Conservation (phyloP, 805 yeast species). For the Wickerhamomyces strasburgensis region DNA sequence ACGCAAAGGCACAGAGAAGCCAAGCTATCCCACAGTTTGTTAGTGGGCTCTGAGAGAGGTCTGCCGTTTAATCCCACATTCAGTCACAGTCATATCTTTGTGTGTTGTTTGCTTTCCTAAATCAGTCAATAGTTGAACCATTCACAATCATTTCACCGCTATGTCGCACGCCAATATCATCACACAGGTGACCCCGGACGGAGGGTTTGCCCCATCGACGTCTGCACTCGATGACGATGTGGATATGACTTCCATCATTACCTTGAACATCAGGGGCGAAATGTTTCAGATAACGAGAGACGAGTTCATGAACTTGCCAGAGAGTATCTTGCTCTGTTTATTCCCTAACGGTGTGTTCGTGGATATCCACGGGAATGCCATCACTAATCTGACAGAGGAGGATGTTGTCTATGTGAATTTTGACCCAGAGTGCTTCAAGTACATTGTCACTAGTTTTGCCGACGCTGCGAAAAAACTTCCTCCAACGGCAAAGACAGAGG, state of each 20-base stretch:
- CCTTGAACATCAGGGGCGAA: conserved; percentile 71
- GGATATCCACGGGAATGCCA: conserved; percentile 70
- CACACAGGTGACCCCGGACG: conserved; percentile 63
- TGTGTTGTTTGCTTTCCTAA: no score
- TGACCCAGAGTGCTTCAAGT: conserved; percentile 80
- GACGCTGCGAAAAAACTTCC: conserved; percentile 60
- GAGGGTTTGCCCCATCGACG: conserved; percentile 12
- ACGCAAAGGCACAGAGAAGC: no score
- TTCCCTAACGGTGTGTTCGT: conserved; percentile 89
- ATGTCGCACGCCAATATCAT: conserved; percentile 40
- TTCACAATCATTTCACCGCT: not conserved
- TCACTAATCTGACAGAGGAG: conserved; percentile 71
- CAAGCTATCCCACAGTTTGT: no score
- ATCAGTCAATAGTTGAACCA: no score
- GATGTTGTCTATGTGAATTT: conserved; percentile 81
- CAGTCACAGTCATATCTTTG: no score
- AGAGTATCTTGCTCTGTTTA: conserved; percentile 76
- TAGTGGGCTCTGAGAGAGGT: no score
- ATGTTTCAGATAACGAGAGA: conserved; percentile 77
- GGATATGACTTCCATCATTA: conserved; percentile 58
- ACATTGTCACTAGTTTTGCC: conserved; percentile 68
- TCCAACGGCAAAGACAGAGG: conserved; percentile 33
- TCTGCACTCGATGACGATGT: conserved; percentile 25
- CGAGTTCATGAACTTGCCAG: conserved; percentile 89
- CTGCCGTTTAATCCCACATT: no score